These are phyloP conservation scores for Epichloe baconii DNA, from an alignment of 2,329 filamentous ascomycete species.

Conservation along the genomic window DNA sequence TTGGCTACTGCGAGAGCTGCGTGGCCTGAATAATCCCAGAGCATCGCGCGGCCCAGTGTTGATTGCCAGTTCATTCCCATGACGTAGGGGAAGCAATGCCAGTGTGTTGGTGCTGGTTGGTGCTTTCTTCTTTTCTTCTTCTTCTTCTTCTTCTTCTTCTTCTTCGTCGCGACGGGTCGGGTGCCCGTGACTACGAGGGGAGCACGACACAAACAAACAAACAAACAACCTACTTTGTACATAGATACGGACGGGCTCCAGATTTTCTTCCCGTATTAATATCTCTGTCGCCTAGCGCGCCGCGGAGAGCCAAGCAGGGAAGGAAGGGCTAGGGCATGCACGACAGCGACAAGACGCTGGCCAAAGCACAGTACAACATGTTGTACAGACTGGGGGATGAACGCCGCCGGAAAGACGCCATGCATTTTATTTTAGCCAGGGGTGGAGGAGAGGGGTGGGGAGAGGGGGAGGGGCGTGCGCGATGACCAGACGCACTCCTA, in stretches of 20 bases:
- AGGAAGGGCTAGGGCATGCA: not conserved
- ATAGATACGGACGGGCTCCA: not conserved
- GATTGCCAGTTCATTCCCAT: constrained; percentile 5
- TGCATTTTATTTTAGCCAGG: too few relatives aligned
- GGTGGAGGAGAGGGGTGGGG: too few relatives aligned
- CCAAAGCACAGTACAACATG: too few relatives aligned
- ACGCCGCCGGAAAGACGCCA: not conserved
- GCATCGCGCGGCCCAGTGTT: not conserved
- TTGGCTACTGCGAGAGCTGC: too few relatives aligned
- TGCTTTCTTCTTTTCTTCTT: not conserved
- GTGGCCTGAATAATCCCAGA: not conserved
- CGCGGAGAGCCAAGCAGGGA: not conserved
- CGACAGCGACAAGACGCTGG: not conserved
- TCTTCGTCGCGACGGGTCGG: too few relatives aligned
- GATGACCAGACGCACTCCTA: not conserved
- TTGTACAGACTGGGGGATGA: too few relatives aligned
- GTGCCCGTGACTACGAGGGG: not conserved
- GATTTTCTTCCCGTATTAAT: not conserved
- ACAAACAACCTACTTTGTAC: not conserved
- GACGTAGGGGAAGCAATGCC: constrained; percentile 4
- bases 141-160: too few relatives aligned
- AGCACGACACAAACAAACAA: not conserved
- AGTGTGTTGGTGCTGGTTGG: not conserved
- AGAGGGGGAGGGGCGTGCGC: not conserved
- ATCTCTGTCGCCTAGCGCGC: not conserved